phyloP scores from a whole-genome alignment of 306 rosid genomes.

The Corylus avellana region DNA sequence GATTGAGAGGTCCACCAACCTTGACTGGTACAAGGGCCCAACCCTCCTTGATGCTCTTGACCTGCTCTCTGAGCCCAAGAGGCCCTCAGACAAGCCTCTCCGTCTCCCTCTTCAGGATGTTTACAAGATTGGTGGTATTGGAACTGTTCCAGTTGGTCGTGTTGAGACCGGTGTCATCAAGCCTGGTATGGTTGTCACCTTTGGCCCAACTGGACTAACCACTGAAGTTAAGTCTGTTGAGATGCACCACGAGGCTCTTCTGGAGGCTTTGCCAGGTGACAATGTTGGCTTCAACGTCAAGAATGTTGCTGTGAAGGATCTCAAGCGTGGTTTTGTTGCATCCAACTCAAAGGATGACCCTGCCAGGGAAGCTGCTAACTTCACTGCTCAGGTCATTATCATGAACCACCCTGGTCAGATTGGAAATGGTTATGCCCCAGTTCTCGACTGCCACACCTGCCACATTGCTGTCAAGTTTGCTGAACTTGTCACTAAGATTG shows the following conservation, averaged over 20 bases:
- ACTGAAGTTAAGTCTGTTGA: slow-evolving; percentile 52
- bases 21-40: slow-evolving; percentile 43
- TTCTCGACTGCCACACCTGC: slow-evolving; percentile 45
- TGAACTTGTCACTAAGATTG: slow-evolving; percentile 38
- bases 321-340: slow-evolving; percentile 27
- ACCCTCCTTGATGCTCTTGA: slow-evolving; percentile 39
- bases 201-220: slow-evolving; percentile 34
- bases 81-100: slow-evolving; percentile 41
- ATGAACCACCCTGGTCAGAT: slow-evolving; percentile 49
- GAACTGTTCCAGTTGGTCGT: slow-evolving; percentile 41
- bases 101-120: slow-evolving; percentile 37
- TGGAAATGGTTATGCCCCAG: slow-evolving; percentile 43
- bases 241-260: slow-evolving; percentile 45
- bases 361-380: slow-evolving; percentile 34
- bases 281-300: neutral
- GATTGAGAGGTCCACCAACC: slow-evolving; percentile 40
- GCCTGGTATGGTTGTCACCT: slow-evolving; percentile 38
- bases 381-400: slow-evolving; percentile 46
- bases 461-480: slow-evolving; percentile 48
- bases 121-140: slow-evolving; percentile 44
- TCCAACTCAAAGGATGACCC: slow-evolving; percentile 42
- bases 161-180: slow-evolving; percentile 38
- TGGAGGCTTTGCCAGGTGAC: slow-evolving; percentile 36
- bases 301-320: too few relatives aligned
- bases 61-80: slow-evolving; percentile 33